Conservation (phyloP, 2,329 filamentous ascomycete genomes). For the Colletotrichum endophyticum region DNA sequence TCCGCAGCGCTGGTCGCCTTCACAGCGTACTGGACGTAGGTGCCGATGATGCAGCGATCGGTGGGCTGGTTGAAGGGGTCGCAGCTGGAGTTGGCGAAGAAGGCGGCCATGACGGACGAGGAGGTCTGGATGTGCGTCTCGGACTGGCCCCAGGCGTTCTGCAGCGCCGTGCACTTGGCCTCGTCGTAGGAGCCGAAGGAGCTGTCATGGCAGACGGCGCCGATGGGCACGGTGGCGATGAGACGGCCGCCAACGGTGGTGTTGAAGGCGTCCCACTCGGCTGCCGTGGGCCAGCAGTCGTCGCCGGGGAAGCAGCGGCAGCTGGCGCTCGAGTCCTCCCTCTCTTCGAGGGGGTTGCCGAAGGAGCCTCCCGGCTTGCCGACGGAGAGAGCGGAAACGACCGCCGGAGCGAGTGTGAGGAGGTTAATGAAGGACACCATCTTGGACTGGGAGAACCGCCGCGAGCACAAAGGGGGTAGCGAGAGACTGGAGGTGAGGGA, state of each 20-base stretch:
- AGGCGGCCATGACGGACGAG: conserved; percentile 41
- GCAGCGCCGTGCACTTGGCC: conserved; percentile 45
- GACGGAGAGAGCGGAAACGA: conserved; percentile 3
- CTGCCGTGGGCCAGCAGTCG: conserved; percentile 52
- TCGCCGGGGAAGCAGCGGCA: conserved; percentile 58
- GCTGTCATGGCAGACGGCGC: conserved; percentile 52
- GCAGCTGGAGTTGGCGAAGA: conserved; percentile 44
- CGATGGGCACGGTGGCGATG: conserved; percentile 56
- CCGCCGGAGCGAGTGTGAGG: conserved; percentile 9
- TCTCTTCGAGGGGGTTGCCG: neutral
- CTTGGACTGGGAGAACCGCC: neutral
- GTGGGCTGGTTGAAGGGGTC: conserved; percentile 35
- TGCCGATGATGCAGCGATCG: conserved; percentile 8
- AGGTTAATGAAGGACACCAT: conserved; percentile 16
- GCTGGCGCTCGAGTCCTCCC: neutral
- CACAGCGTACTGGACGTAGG: conserved; percentile 19
- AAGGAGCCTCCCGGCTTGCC: neutral
- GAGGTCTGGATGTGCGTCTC: conserved; percentile 47
- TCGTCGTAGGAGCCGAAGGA: conserved; percentile 55
- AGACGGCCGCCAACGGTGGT: conserved; percentile 53
- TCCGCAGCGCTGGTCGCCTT: conserved; percentile 12
- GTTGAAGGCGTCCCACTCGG: conserved; percentile 56
- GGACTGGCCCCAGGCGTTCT: conserved; percentile 46
- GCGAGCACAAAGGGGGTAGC: neutral
- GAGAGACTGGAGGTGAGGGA: neutral